Conservation (phyloP, 2,329 filamentous ascomycete genomes). For the Bipolaris cookei region DNA sequence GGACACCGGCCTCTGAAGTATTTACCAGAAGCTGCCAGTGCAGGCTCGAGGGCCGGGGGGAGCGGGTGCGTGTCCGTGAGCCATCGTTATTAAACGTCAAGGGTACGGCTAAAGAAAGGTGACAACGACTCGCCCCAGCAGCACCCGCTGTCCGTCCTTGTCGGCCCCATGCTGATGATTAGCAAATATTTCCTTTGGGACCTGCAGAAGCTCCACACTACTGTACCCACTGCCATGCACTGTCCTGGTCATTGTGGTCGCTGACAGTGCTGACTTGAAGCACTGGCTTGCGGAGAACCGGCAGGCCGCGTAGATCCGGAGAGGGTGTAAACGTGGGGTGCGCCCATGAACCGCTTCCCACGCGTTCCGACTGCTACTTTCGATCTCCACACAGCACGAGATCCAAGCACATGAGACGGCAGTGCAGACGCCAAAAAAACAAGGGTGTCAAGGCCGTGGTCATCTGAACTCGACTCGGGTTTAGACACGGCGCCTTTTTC, state of each 20-base stretch:
- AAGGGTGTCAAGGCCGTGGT: constrained; percentile 7
- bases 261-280: not conserved
- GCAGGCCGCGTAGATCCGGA: constrained; percentile 9
- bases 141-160: not conserved
- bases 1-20: constrained; percentile 4
- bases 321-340: constrained; percentile 22
- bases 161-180: constrained; percentile 6
- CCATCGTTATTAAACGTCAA: constrained; percentile 24
- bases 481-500: constrained; percentile 11
- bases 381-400: constrained; percentile 22
- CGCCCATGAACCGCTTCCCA: constrained; percentile 1
- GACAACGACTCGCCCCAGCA: constrained; percentile 1
- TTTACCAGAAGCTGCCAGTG: constrained; percentile 4
- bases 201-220: constrained; percentile 20
- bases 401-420: constrained; percentile 19
- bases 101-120: constrained; percentile 26
- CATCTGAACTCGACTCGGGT: constrained; percentile 1
- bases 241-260: not conserved
- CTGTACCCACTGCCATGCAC: constrained; percentile 10
- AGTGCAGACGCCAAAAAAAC: constrained; percentile 3
- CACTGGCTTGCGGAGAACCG: not conserved
- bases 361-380: constrained; percentile 11
- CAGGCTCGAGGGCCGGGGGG: constrained; percentile 9
- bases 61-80: constrained; percentile 19
- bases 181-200: constrained; percentile 8